phyloP scores from a whole-genome alignment of 352 stramenopile species.

The Pythium apleroticum region DNA sequence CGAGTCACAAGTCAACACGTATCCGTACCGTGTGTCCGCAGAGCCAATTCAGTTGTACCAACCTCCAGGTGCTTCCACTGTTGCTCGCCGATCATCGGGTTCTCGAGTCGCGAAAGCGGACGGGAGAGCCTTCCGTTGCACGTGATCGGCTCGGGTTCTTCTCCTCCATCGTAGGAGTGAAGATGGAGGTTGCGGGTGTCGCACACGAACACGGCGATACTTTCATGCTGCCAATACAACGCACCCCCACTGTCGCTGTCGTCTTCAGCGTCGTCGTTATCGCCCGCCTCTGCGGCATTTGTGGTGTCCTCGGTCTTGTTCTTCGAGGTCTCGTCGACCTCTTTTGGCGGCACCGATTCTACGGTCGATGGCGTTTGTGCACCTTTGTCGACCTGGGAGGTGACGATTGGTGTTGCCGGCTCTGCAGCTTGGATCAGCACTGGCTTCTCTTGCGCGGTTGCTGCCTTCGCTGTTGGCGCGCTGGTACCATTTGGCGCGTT shows the following conservation, averaged over 20 bases:
- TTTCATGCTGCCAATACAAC: constrained; percentile 32
- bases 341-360: neutral
- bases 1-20: constrained; percentile 5
- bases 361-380: too few relatives aligned
- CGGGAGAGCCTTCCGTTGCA: constrained; percentile 61
- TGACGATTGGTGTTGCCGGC: neutral
- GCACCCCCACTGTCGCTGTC: constrained; percentile 13
- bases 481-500: neutral
- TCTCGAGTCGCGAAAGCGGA: constrained; percentile 49
- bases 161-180: constrained; percentile 31
- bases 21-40: neutral
- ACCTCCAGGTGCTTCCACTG: constrained; percentile 76
- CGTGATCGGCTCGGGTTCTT: constrained; percentile 42
- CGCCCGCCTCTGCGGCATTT: neutral
- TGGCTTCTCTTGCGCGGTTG: neutral
- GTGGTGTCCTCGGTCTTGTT: neutral
- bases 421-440: neutral
- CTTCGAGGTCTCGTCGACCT: neutral
- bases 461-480: neutral
- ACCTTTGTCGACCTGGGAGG: neutral
- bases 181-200: constrained; percentile 28
- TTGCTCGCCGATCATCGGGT: constrained; percentile 55
- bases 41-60: neutral
- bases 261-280: neutral
- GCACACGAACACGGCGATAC: constrained; percentile 66